phyloP scores from a whole-genome alignment of 257 asterid species.

The Rauvolfia tetraphylla region DNA sequence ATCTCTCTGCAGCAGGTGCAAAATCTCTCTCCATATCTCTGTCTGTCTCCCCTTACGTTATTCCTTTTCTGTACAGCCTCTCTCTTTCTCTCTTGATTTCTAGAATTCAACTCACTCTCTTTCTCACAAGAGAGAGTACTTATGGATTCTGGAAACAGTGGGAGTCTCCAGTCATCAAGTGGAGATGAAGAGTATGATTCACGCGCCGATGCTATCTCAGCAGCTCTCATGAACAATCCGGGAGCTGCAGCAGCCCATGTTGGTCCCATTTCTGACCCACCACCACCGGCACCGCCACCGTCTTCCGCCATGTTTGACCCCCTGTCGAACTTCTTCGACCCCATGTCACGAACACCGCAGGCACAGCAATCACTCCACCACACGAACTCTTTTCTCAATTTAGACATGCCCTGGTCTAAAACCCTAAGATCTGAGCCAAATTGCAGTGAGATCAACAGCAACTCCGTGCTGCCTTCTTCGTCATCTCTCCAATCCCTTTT shows the following conservation, averaged over 20 bases:
- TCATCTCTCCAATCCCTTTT: slow-evolving; percentile 17
- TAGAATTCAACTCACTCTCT: slow-evolving; percentile 20
- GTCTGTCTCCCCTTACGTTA: slow-evolving; percentile 25
- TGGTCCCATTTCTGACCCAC: slow-evolving; percentile 22
- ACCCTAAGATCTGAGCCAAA: slow-evolving; percentile 38
- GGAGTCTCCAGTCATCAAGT: slow-evolving; percentile 67
- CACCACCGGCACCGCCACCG: slow-evolving; percentile 11
- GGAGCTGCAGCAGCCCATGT: slow-evolving; percentile 10
- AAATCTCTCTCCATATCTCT: slow-evolving; percentile 37
- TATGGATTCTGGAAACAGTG: slow-evolving; percentile 74
- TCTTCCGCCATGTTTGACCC: slow-evolving; percentile 43
- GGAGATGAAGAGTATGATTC: slow-evolving; percentile 73
- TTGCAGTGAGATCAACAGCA: slow-evolving; percentile 9
- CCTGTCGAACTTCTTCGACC: slow-evolving; percentile 36
- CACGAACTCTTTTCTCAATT: slow-evolving; percentile 26
- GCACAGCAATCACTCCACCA: slow-evolving; percentile 19
- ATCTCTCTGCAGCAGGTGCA: slow-evolving; percentile 26
- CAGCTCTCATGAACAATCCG: slow-evolving; percentile 22
- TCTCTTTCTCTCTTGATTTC: background rate
- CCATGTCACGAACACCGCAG: slow-evolving; percentile 13
- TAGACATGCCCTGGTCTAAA: slow-evolving; percentile 36
- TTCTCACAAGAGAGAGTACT: background rate
- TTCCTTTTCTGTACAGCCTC: slow-evolving; percentile 1
- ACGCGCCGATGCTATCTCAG: slow-evolving; percentile 43
- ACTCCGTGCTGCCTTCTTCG: slow-evolving; percentile 17